Percentiles rank a stretch among this genome's conserved stretches.
Evolutionary conservation across 768 basidiomycete species (phyloP).

Genomic region (Boletus sp.): DNA sequence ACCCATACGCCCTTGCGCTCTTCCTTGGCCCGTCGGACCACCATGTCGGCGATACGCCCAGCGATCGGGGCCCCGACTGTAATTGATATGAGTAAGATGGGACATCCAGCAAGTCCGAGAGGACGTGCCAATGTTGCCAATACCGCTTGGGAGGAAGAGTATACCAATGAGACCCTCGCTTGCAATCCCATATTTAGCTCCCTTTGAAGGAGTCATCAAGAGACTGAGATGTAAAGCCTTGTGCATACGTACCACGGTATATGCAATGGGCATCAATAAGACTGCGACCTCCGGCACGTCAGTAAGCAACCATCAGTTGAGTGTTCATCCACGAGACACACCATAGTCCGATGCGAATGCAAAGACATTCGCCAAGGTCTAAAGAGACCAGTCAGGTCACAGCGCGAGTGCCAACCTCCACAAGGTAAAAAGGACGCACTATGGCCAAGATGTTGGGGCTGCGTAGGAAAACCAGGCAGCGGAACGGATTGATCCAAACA

Average conservation of each 20-base stretch:
- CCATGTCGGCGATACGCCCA: constrained; percentile 56
- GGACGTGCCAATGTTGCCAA: constrained; percentile 26
- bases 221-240: not conserved
- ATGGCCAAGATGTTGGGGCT: constrained; percentile 58
- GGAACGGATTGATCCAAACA: constrained; percentile 62
- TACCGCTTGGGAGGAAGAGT: constrained; percentile 26
- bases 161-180: constrained; percentile 24
- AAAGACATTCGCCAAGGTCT: constrained; percentile 41
- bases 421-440: constrained; percentile 37
- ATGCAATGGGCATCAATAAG: constrained; percentile 35
- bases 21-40: constrained; percentile 47
- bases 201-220: constrained; percentile 37
- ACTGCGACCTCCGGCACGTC: constrained; percentile 17
- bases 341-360: constrained; percentile 28
- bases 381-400: constrained; percentile 13
- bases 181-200: constrained; percentile 32
- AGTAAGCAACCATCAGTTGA: not conserved
- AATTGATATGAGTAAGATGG: not conserved
- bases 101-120: not conserved
- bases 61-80: constrained; percentile 54
- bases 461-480: constrained; percentile 47
- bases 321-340: constrained; percentile 27
- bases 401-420: no score
- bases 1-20: constrained; percentile 56
- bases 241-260: constrained; percentile 40